Base-by-base conservation (phyloP, 495 filamentous ascomycete genomes). In the Penicillium tannophilum region DNA sequence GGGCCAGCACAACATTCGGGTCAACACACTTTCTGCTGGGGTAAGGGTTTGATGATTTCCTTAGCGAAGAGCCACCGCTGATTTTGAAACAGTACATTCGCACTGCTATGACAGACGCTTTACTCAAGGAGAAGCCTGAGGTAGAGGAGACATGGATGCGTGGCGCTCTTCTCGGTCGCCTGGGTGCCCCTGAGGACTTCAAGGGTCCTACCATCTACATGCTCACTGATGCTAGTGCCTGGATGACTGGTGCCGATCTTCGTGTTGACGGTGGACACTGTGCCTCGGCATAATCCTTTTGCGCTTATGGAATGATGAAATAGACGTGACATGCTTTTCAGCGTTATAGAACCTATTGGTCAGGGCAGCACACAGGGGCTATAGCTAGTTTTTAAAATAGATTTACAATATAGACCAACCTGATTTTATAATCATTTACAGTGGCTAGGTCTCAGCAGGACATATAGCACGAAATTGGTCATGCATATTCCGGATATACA, bases 61-160 rank as follows among this genome's bases (percentile, higher is more conserved):
- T 1, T 28, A 16, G 31, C 41, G 11, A 23, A 2, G 2, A 47
- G n/a, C 16, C 10, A 14, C 26, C 0, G 17, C 9, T 48, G 19
- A 46, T 50, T n/a, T 30, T 41, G 33, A 16, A 24, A 44, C 48
- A 73, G 50, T 77, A 76, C 52, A 76, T 77, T 47, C 68, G 68
- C 36, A 74, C 75, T 35, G 69, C 71, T 8, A 73, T 75, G 74
- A 72, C 71, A 23, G 71, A 73, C n/a, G 65, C 62, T 11, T 45
- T 74, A 19, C 65, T 76, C 3, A 26, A 63, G 53, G 74, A 84
- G 52, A 87, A 82, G 59, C 89, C 90, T 3, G 90, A 92, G 71
- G 61, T 74, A 5, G 69, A 73, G 35, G 70, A 75, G 46, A 73
- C 67, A 12, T 73, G 70, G 69, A 72, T 72, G 66, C 62, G 65